These are phyloP conservation scores for Cladosporium sp. DNA, from an alignment of 2,329 filamentous ascomycete genomes.

Conservation along the genomic window DNA sequence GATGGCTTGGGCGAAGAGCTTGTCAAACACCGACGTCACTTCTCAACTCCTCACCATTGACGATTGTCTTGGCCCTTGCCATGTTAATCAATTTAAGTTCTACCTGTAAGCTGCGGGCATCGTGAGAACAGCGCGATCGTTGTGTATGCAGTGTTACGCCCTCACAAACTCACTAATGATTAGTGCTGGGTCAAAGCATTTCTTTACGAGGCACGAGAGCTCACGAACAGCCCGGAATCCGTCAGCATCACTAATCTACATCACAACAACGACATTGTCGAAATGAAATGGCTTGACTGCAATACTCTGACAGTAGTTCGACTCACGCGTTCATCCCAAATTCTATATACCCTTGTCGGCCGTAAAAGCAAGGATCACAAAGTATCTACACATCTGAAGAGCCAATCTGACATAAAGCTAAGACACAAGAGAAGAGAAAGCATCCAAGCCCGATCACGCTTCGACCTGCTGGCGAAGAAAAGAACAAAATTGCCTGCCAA, in stretches of 20 bases:
- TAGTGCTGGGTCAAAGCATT: too few relatives aligned
- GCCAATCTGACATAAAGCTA: background rate
- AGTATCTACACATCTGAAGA: background rate
- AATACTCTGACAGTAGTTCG: too few relatives aligned
- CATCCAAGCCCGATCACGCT: background rate
- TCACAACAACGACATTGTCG: too few relatives aligned
- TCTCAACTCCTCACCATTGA: background rate
- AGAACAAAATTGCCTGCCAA: background rate
- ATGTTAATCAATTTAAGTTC: background rate
- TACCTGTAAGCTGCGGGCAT: too few relatives aligned
- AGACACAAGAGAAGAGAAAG: background rate
- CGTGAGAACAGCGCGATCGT: too few relatives aligned
- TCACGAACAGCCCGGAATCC: too few relatives aligned
- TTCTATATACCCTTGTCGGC: background rate
- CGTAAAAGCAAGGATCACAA: background rate
- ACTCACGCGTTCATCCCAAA: background rate
- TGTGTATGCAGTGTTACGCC: too few relatives aligned
- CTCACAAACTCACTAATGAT: too few relatives aligned
- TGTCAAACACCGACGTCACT: background rate
- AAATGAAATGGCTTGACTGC: too few relatives aligned
- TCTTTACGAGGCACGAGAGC: too few relatives aligned
- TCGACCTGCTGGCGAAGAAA: background rate
- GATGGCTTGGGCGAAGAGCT: background rate
- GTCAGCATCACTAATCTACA: too few relatives aligned
- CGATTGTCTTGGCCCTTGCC: background rate